Evolutionary conservation across 148 eudicot species (phyloP).

Genomic region (Polygonum maritimum): DNA sequence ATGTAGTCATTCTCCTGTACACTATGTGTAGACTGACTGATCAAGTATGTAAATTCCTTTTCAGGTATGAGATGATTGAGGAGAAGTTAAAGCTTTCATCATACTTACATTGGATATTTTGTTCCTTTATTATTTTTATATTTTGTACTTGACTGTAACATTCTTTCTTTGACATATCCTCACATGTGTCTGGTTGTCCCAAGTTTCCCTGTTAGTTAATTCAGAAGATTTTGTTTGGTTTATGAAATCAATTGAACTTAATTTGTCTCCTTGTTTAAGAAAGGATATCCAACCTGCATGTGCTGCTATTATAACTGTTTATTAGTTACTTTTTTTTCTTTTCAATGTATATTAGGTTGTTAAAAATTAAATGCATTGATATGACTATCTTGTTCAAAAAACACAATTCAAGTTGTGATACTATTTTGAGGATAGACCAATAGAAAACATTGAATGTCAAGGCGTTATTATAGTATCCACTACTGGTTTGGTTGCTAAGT

Average conservation of each 20-base stretch:
- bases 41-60: neutral
- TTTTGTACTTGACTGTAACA: neutral
- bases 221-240: neutral
- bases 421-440: neutral
- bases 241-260: neutral
- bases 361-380: neutral
- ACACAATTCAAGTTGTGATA: neutral
- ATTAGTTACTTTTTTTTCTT: neutral
- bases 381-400: neutral
- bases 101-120: constrained; percentile 89
- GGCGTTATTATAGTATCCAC: neutral
- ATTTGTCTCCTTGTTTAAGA: neutral
- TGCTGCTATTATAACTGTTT: neutral
- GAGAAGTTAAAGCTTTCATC: constrained; percentile 77
- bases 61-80: constrained; percentile 81
- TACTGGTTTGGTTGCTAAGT: neutral
- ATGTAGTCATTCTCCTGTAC: neutral
- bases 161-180: neutral
- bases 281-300: neutral
- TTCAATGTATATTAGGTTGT: neutral
- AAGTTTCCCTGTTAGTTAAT: neutral
- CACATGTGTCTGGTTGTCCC: neutral
- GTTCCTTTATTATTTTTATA: constrained; percentile 67
- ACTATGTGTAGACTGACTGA: neutral
- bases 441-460: neutral